Base-by-base conservation (phyloP, 2,329 filamentous ascomycete genomes). In the Corniculantispora saksenae region DNA sequence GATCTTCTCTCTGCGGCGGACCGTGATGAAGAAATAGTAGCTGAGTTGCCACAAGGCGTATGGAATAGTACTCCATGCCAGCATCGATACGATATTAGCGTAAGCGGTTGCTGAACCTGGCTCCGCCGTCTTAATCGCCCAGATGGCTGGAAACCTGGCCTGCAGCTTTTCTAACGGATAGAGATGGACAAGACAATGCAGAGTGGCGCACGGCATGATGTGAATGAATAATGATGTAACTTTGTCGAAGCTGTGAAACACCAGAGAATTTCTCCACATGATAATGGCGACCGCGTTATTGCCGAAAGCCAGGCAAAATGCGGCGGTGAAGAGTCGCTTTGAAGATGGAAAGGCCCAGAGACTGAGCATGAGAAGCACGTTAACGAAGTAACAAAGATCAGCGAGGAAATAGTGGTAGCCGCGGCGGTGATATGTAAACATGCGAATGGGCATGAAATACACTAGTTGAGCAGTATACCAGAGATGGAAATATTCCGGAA, bases 161-260 rank as follows among this genome's bases (percentile, higher is more conserved):
- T 84, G 81, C 73, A 96, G 91, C 50, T 85, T 76, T 25, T 88
- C 86, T 1, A 86, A 78, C 0, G 90, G 79, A 15, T 93, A 83
- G 23, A 98, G 83, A 75, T 99, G 95, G 19, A 97, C 91, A 17
- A 99, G 84, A 74, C 93, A 96, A 78, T 99, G 95, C 15, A 99
- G 85, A 1, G 94, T 92, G 7, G 91, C 94, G 69, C 94, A 97
- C 1, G 95, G 95, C 94, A 99, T 99, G 73, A 99, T 97, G 78
- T 99, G 95, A 71, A 99, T 97, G 80, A 99, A 99, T n/a, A 99
- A 84, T 75, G 92, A 95, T 15, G 94, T 96, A 67, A 98, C 93
- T 79, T 99, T 99, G 83, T 99, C 95, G 79, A 99, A 89, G 74
- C 93, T 97, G 82, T 99, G 95, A 77, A 99, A 99, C 55, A 99